Conservation (phyloP, 805 yeast species). For the Sugiyamaella qingdaonensis region DNA sequence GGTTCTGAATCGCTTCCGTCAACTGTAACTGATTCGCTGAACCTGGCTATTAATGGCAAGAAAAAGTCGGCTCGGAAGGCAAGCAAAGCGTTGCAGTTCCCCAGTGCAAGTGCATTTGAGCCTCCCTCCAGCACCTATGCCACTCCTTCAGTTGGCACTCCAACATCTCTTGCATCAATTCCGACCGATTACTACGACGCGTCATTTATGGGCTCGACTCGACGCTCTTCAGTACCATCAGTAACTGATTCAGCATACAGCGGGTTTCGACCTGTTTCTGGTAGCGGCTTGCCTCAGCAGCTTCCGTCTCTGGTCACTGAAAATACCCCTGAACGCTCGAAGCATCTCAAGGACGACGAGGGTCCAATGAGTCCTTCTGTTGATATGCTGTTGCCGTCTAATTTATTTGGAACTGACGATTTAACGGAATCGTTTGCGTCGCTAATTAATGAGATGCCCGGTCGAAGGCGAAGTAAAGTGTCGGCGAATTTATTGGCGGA, state of each 20-base stretch:
- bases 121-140: neutral
- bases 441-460: constrained; percentile 14
- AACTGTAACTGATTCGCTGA: constrained; percentile 2
- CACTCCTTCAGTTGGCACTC: neutral
- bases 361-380: constrained; percentile 35
- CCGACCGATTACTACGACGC: neutral
- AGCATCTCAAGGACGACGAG: constrained; percentile 15
- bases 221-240: constrained; percentile 1
- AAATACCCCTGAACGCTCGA: neutral
- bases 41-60: constrained; percentile 8
- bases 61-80: constrained; percentile 7
- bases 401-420: constrained; percentile 30
- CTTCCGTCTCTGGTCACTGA: neutral
- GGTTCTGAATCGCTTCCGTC: neutral
- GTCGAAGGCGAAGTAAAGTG: constrained; percentile 9
- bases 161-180: neutral
- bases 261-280: neutral
- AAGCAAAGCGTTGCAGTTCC: constrained; percentile 1
- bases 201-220: neutral
- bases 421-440: constrained; percentile 22
- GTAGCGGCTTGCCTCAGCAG: neutral
- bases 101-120: constrained; percentile 4
- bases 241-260: neutral
- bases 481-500: constrained; percentile 15
- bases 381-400: constrained; percentile 36